Conservation (phyloP, 257 asterid genomes). For the Hygrophila difformis region DNA sequence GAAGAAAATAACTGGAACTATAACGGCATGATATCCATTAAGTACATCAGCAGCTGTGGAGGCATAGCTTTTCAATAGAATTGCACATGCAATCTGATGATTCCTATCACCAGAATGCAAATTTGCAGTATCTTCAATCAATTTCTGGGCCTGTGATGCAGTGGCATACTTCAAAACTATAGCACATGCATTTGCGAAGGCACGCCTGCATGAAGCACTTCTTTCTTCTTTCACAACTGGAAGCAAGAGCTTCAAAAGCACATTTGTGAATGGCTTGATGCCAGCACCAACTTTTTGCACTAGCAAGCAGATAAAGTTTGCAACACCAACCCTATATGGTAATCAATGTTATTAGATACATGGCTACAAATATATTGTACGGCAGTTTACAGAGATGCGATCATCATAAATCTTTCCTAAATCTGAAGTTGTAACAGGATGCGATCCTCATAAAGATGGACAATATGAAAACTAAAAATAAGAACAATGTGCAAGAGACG, state of each 20-base stretch:
- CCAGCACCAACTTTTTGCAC: conserved; percentile 78
- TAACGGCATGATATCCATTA: conserved; percentile 65
- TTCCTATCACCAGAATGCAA: conserved; percentile 82
- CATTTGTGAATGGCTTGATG: conserved; percentile 73
- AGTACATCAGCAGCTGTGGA: conserved; percentile 78
- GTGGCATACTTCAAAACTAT: conserved; percentile 68
- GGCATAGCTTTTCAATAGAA: conserved; percentile 75
- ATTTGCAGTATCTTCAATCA: conserved; percentile 76
- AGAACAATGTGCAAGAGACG: too few species aligned
- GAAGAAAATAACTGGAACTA: conserved; percentile 81
- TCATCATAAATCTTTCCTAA: too few species aligned
- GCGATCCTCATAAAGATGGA: too few species aligned
- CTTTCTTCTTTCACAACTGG: conserved; percentile 86
- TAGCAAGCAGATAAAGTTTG: conserved; percentile 65
- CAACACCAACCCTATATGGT: conserved; percentile 81
- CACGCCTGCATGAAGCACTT: conserved; percentile 78
- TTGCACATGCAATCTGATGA: conserved; percentile 86
- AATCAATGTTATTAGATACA: neutral
- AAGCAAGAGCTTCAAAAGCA: conserved; percentile 76
- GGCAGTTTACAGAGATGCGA: too few species aligned
- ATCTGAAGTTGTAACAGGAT: too few species aligned
- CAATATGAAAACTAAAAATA: too few species aligned
- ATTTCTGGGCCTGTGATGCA: conserved; percentile 78
- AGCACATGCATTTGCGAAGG: conserved; percentile 95
- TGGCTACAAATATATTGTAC: neutral